Base-by-base conservation (phyloP, 1,139 yeast genomes). In the Diutina ranongensis region DNA sequence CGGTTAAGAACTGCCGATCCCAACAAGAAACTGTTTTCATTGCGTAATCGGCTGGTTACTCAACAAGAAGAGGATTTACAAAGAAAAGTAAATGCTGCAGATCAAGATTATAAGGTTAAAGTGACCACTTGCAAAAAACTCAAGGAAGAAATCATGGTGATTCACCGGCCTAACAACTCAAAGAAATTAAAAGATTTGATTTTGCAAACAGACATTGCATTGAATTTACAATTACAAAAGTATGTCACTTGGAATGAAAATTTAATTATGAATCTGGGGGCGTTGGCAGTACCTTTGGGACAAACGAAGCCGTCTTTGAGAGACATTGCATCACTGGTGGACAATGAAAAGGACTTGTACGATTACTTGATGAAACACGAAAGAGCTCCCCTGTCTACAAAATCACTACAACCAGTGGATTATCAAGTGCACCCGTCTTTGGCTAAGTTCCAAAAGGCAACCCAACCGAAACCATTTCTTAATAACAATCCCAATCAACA, bases 41-140 rank as follows among this genome's bases (percentile, higher is more conserved):
- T 85, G 52, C 84, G 84, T 57, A 80, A 86, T 47, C 83, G 80
- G 54, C 79, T 94, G 0, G 78, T 81, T 2, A 83, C 83, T 46
- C 97, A 89, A 62, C 95, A 88, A 60, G 97, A 92, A 58, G 97
- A 89, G 57, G 97, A 89, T 46, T 67, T 89, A 27, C 80, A 78
- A 51, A 65, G 82, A 47, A 88, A 92, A 59, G 87, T 92, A 38
- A 88, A 83, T 53, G 63, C 69, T 45, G 94, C 97, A 0, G 97
- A 92, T 58, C 74, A 76, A 48, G 98, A 92, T 51, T 92, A 86
- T 64, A 80, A 80, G 57, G 78, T 76, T 56, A 83, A 77, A 56
- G 95, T 88, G 3, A 74, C 79, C 35, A 67, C 77, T 3, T 84
- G 94, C 32, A 83, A 83, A 52, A 77, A 83, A 46, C 63, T 80